Evolutionary conservation across 768 basidiomycete genomes (phyloP).

Genomic region (Russula brevipes): DNA sequence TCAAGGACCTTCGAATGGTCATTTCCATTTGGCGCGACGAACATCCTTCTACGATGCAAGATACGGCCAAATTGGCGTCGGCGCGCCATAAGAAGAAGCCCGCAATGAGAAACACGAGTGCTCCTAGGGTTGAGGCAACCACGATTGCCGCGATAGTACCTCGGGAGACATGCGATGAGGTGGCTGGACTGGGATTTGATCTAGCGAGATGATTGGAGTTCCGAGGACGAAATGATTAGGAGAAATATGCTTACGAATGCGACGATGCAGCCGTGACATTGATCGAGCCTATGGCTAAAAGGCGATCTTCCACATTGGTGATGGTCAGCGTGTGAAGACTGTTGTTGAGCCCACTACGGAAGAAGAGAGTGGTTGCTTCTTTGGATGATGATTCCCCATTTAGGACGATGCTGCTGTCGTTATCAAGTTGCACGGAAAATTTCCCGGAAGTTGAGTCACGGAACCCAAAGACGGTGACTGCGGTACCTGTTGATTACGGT

Average conservation of each 20-base stretch:
- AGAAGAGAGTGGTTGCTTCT: conserved; percentile 54
- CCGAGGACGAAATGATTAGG: background rate
- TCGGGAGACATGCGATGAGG: conserved; percentile 31
- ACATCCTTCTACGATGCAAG: conserved; percentile 30
- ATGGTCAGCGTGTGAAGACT: conserved; percentile 49
- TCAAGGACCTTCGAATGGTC: conserved; percentile 24
- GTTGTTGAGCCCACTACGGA: conserved; percentile 54
- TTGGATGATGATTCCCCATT: conserved; percentile 52
- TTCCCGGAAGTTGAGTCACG: conserved; percentile 53
- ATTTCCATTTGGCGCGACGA: conserved; percentile 23
- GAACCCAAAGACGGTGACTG: conserved; percentile 55
- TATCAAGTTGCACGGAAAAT: conserved; percentile 55
- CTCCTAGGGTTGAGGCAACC: conserved; percentile 50
- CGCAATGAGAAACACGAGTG: conserved; percentile 43
- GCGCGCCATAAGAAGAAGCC: conserved; percentile 44
- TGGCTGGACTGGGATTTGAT: conserved; percentile 2
- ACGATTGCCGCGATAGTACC: conserved; percentile 66
- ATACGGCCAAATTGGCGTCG: conserved; percentile 35
- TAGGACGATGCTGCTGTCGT: conserved; percentile 42
- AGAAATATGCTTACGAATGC: conserved; percentile 13
- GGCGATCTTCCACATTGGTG: conserved; percentile 42
- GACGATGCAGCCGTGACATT: conserved; percentile 39
- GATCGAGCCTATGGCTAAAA: conserved; percentile 50
- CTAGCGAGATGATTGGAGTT: conserved; percentile 6
- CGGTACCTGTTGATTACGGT: conserved; percentile 43